Percentiles rank a stretch among this genome's conserved stretches.
Evolutionary conservation across 306 rosid species (phyloP).

Genomic region (Vachellia pachyceras): DNA sequence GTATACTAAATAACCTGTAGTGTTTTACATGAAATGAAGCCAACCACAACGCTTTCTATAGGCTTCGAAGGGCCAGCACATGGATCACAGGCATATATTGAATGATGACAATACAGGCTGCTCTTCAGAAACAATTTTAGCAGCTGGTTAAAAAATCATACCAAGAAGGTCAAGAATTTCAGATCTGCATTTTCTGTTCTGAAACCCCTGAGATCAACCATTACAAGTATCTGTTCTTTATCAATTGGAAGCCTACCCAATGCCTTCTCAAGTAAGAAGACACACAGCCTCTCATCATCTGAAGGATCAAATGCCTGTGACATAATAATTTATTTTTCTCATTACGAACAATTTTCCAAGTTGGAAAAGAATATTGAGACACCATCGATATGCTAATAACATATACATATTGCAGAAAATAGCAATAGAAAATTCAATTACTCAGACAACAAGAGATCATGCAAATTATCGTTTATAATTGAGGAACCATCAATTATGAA

Average conservation of each 20-base stretch:
- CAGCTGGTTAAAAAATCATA: constrained; percentile 41
- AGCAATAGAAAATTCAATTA: background rate
- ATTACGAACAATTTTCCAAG: constrained; percentile 30
- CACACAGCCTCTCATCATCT: constrained; percentile 81
- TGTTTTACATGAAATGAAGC: constrained; percentile 1
- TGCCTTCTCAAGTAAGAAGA: constrained; percentile 81
- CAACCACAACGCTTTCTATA: background rate
- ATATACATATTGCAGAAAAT: constrained; percentile 3
- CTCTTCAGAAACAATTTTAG: constrained; percentile 27
- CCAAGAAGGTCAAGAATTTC: constrained; percentile 77
- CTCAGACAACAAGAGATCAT: background rate
- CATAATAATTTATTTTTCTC: constrained; percentile 33
- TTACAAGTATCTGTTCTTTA: constrained; percentile 71
- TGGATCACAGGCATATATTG: constrained; percentile 12
- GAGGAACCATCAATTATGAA: constrained; percentile 11
- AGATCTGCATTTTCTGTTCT: constrained; percentile 78
- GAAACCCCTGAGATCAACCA: constrained; percentile 84
- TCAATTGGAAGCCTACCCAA: constrained; percentile 75
- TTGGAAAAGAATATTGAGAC: background rate
- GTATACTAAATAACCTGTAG: background rate
- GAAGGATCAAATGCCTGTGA: constrained; percentile 66
- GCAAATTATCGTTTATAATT: background rate
- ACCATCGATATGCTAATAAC: background rate
- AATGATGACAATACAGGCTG: constrained; percentile 4
- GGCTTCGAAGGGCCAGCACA: background rate